Evolutionary conservation across 805 yeast genomes (phyloP).

Genomic region (Starmerella ratchasimensis): DNA sequence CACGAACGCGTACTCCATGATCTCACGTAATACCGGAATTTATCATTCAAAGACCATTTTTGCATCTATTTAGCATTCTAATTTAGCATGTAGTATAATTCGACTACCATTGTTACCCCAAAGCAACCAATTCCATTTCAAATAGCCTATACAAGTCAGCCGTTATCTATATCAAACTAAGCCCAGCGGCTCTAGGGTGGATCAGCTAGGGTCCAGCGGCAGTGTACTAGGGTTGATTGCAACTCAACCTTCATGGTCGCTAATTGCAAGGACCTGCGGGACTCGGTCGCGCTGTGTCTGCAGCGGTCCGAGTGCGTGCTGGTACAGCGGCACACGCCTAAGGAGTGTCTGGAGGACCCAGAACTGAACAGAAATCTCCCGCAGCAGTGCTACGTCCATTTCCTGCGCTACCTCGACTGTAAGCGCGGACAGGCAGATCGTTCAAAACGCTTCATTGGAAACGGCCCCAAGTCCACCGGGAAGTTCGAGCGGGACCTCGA

Average conservation of each 20-base stretch:
- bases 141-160: too few relatives aligned
- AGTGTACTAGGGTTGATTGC: too few relatives aligned
- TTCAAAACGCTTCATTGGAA: slow-evolving; percentile 79
- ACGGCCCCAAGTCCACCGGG: slow-evolving; percentile 87
- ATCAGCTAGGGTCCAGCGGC: too few relatives aligned
- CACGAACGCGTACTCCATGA: too few relatives aligned
- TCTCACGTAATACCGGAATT: too few relatives aligned
- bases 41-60: too few relatives aligned
- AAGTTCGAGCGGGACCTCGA: slow-evolving; percentile 79
- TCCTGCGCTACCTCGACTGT: slow-evolving; percentile 79
- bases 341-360: slow-evolving; percentile 73
- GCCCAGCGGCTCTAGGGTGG: too few relatives aligned
- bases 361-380: slow-evolving; percentile 66
- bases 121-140: too few relatives aligned
- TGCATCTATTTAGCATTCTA: too few relatives aligned
- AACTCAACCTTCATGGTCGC: slow-evolving; percentile 17
- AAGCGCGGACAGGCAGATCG: slow-evolving; percentile 82
- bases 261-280: slow-evolving; percentile 87
- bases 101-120: too few relatives aligned
- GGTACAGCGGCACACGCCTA: slow-evolving; percentile 78
- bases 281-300: slow-evolving; percentile 87
- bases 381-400: slow-evolving; percentile 71
- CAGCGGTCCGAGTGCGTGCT: slow-evolving; percentile 95
- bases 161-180: too few relatives aligned
- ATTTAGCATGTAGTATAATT: too few relatives aligned